Conservation (phyloP, 2,329 filamentous ascomycete genomes). For the Fusarium sp. region DNA sequence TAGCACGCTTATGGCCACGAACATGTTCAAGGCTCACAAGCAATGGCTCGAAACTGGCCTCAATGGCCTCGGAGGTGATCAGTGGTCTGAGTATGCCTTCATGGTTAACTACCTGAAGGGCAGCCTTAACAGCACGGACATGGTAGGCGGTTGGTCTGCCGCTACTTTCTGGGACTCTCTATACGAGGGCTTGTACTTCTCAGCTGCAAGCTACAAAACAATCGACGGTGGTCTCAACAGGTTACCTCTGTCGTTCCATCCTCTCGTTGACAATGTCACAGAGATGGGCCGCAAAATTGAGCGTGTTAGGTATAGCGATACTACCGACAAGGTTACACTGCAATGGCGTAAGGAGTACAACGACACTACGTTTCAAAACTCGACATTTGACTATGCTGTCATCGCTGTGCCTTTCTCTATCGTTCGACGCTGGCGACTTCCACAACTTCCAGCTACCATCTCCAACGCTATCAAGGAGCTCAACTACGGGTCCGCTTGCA, state of each 20-base stretch:
- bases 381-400: not conserved
- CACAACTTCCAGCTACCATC: not conserved
- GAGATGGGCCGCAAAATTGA: conserved; percentile 10
- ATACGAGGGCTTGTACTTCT: not conserved
- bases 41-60: conserved; percentile 15
- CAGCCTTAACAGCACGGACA: conserved; percentile 1
- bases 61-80: not conserved
- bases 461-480: conserved; percentile 14
- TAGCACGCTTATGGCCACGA: conserved; percentile 15
- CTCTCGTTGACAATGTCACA: not conserved
- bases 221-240: conserved; percentile 4
- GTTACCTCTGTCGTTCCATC: not conserved
- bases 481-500: conserved; percentile 1
- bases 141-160: not conserved
- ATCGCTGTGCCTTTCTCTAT: conserved; percentile 4
- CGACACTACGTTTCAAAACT: conserved; percentile 7
- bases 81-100: conserved; percentile 7
- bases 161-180: not conserved
- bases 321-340: not conserved
- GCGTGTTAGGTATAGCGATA: not conserved
- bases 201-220: not conserved
- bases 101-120: conserved; percentile 20
- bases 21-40: conserved; percentile 19
- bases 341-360: conserved; percentile 7
- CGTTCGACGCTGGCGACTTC: conserved; percentile 9